These are phyloP conservation scores for Buddleja alternifolia DNA, from an alignment of 257 asterid genomes.

Conservation along the genomic window DNA sequence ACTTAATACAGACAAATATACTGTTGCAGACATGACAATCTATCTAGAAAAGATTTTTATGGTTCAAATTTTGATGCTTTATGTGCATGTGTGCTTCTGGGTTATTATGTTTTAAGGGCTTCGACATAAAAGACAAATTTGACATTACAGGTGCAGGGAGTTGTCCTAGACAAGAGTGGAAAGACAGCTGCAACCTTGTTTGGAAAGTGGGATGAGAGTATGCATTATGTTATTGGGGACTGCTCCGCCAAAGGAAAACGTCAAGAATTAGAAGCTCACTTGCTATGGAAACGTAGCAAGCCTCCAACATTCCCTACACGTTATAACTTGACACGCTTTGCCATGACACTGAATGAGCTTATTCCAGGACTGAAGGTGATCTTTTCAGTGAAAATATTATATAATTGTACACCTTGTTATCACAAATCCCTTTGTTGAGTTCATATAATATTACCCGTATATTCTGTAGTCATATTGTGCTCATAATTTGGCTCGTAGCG, in stretches of 20 bases:
- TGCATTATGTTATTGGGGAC: constrained; percentile 82
- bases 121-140: constrained; percentile 25
- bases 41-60: too few species aligned
- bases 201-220: constrained; percentile 98
- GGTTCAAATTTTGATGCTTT: too few species aligned
- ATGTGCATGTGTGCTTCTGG: constrained; percentile 2
- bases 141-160: constrained; percentile 83
- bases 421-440: not conserved
- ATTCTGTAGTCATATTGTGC: too few species aligned
- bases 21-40: constrained; percentile 12
- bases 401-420: not conserved
- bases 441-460: not conserved
- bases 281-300: constrained; percentile 86
- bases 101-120: constrained; percentile 9
- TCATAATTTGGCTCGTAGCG: too few species aligned
- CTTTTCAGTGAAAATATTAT: constrained; percentile 1
- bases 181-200: constrained; percentile 80
- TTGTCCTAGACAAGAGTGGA: constrained; percentile 81
- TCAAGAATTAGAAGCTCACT: constrained; percentile 64
- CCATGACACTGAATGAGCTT: constrained; percentile 86
- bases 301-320: constrained; percentile 84
- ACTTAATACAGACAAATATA: not conserved
- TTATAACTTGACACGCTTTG: constrained; percentile 87
- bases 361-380: constrained; percentile 78
- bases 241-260: constrained; percentile 60